Evolutionary conservation across 2,329 filamentous ascomycete species (phyloP), one percentile per base, ranked within the genome.

Genomic region (Phoma sp.): DNA sequence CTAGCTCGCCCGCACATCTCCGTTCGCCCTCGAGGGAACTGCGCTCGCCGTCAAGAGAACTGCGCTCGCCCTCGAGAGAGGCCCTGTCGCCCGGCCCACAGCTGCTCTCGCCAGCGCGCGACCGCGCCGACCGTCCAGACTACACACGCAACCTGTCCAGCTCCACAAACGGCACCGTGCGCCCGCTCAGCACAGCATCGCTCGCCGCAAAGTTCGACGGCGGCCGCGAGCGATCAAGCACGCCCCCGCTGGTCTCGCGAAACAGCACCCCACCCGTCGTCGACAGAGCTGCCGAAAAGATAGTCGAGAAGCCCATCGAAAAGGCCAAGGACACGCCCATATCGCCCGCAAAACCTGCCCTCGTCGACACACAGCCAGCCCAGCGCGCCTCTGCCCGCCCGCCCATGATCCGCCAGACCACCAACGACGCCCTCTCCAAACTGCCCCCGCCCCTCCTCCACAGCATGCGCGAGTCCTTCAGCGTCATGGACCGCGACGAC

Each of bases 381-480:
- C 36, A 17, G 17, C 64, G 56, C 36, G 36, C 60, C 34, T 51
- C 64, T 12, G 17, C 57, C 3, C 70, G 70, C 7, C 70, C 68
- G 14, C 62, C 66, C 5, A 59, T 67, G 23, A 56, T 66, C 32
- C 67, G 71, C 10, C 62, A 58, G 28, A 61, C 45, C 38, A 69
- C 66, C 4, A 69, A 46, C 45, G 71, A 71, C 47, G 64, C 67
- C 14, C 79, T 92, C 37, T 87, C 88, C 2, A 88, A 90, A 67
- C 77, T 98, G 34, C 90, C 93, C 30, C 87, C 91, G 2, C 82
- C 90, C 3, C 91, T 97, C 65, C 86, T 97, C 29, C 87, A 93
- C 67, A 91, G 91, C 65, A 84, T 99, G 76, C 86, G 95, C 56
- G 93, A 98, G 72, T 92, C 90, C 0, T 99, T 98, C 75, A 91